Conservation (phyloP, 2,329 filamentous ascomycete species). For the Alternaria viburni region DNA sequence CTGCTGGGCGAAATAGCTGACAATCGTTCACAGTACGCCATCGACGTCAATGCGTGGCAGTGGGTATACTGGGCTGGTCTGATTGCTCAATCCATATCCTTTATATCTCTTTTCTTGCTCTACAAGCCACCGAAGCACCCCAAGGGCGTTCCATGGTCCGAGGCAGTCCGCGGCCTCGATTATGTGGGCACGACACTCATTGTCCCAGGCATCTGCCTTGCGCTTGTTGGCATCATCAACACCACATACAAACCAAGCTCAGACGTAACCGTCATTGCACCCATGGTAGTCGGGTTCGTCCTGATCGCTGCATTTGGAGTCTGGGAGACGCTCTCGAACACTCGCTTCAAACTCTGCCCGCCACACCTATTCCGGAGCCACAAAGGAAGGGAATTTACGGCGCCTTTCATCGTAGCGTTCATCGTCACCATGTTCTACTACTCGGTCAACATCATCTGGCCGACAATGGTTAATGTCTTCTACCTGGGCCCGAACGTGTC, state of each 20-base stretch:
- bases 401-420: constrained; percentile 54
- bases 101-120: constrained; percentile 22
- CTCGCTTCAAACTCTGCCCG: constrained; percentile 43
- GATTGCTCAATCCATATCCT: constrained; percentile 30
- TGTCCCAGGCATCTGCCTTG: constrained; percentile 32
- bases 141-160: constrained; percentile 32
- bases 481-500: constrained; percentile 46
- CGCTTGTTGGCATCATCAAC: constrained; percentile 44
- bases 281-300: constrained; percentile 42
- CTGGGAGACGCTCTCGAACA: constrained; percentile 42
- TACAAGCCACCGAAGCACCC: constrained; percentile 37
- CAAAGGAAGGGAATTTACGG: constrained; percentile 56
- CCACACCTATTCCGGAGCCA: constrained; percentile 55
- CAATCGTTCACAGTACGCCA: constrained; percentile 21
- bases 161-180: constrained; percentile 39
- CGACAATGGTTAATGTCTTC: constrained; percentile 57
- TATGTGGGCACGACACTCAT: constrained; percentile 41
- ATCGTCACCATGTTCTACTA: constrained; percentile 63
- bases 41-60: constrained; percentile 28
- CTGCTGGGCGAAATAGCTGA: not conserved
- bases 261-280: constrained; percentile 39
- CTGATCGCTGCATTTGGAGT: constrained; percentile 41
- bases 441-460: constrained; percentile 54
- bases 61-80: constrained; percentile 34
- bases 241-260: constrained; percentile 33